These are phyloP conservation scores for Rhododendron vialii DNA, from an alignment of 148 eudicot species.

Conservation along the genomic window DNA sequence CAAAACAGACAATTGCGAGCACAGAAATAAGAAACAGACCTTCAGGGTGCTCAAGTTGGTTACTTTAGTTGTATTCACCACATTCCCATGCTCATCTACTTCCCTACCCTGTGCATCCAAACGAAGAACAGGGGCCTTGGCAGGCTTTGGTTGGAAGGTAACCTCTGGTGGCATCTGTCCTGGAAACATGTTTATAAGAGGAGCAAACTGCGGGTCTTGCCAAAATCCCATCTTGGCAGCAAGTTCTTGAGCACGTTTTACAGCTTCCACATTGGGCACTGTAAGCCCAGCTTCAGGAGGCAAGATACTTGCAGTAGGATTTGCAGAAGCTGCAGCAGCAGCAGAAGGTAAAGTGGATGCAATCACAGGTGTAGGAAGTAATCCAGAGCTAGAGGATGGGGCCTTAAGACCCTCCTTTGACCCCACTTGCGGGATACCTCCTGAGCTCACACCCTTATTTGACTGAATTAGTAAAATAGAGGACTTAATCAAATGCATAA, in stretches of 20 bases:
- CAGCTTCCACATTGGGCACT: conserved; percentile 67
- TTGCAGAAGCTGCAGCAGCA: conserved; percentile 31
- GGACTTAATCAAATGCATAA: not conserved
- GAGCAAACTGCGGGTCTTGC: conserved; percentile 92
- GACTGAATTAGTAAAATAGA: conserved; percentile 37
- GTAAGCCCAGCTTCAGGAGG: conserved; percentile 48
- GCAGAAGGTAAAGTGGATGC: conserved; percentile 28
- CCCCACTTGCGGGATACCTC: conserved; percentile 25
- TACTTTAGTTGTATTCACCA: conserved; percentile 66
- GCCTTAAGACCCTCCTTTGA: conserved; percentile 36
- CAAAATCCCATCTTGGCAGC: conserved; percentile 94
- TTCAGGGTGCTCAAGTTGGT: conserved; percentile 84
- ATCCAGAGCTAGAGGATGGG: conserved; percentile 25
- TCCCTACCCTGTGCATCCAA: conserved; percentile 92
- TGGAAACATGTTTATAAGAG: conserved; percentile 81
- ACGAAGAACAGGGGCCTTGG: conserved; percentile 92
- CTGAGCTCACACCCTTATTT: conserved; percentile 46
- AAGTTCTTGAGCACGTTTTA: conserved; percentile 84
- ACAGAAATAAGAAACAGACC: conserved; percentile 31
- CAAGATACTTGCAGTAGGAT: conserved; percentile 32
- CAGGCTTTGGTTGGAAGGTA: conserved; percentile 70
- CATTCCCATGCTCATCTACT: conserved; percentile 93
- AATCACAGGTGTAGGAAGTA: conserved; percentile 36
- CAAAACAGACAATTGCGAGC: not conserved
- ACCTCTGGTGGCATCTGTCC: conserved; percentile 77